Percentiles rank a stretch among this genome's conserved stretches.
Conservation (phyloP, 2,329 filamentous ascomycete genomes). For the Madurella fahalii region DNA sequence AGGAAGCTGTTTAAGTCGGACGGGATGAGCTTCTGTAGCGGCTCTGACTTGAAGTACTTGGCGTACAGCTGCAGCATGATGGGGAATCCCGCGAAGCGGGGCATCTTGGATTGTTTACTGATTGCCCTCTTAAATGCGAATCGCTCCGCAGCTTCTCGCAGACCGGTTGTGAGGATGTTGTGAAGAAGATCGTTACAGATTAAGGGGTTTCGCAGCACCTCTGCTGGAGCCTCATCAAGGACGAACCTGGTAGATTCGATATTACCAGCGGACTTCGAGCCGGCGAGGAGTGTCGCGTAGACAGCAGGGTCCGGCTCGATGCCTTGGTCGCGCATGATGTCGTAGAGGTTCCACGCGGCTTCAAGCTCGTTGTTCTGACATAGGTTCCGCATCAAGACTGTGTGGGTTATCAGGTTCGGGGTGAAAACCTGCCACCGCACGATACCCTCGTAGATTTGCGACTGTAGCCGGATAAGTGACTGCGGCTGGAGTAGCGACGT, state of each 20-base stretch:
- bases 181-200: constrained; percentile 52
- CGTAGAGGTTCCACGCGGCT: constrained; percentile 62
- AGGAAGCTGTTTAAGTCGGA: background rate
- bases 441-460: constrained; percentile 48
- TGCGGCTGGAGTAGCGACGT: constrained; percentile 39
- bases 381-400: constrained; percentile 67
- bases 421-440: constrained; percentile 53
- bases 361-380: constrained; percentile 59
- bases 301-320: constrained; percentile 62
- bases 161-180: constrained; percentile 43
- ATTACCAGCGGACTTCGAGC: constrained; percentile 58
- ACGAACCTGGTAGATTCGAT: constrained; percentile 51
- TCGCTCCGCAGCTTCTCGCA: constrained; percentile 36
- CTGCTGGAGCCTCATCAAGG: constrained; percentile 47
- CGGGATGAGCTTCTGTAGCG: constrained; percentile 39
- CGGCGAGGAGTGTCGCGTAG: constrained; percentile 66
- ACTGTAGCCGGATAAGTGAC: background rate
- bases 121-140: too few species aligned
- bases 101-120: too few species aligned
- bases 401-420: constrained; percentile 61
- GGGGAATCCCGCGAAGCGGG: constrained; percentile 38
- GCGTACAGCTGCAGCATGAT: constrained; percentile 48
- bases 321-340: constrained; percentile 56
- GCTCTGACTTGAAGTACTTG: constrained; percentile 44
- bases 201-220: constrained; percentile 44